phyloP scores from a whole-genome alignment of 2,329 filamentous ascomycete genomes.

The Pyrenochaeta sp. region DNA sequence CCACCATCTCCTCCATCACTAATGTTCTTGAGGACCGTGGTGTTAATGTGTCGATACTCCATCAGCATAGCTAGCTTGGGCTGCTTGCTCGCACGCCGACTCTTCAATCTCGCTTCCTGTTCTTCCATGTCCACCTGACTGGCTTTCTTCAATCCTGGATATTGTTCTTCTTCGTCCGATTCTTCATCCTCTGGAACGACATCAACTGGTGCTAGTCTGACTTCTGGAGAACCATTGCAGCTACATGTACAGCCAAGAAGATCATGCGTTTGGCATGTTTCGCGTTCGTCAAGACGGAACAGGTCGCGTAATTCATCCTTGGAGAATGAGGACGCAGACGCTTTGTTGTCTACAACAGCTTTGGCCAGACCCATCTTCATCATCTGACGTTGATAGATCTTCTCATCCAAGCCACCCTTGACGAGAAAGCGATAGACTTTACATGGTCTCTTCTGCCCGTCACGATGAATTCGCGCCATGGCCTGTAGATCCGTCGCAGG shows the following conservation, averaged over 20 bases:
- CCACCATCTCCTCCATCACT: not conserved
- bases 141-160: slow-evolving; percentile 44
- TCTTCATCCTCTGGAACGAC: slow-evolving; percentile 32
- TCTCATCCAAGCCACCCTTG: slow-evolving; percentile 74
- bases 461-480: slow-evolving; percentile 76
- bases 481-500: slow-evolving; percentile 76
- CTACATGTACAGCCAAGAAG: slow-evolving; percentile 69
- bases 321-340: slow-evolving; percentile 67
- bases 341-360: slow-evolving; percentile 73
- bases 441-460: slow-evolving; percentile 72
- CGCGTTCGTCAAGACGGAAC: slow-evolving; percentile 69
- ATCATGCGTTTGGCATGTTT: slow-evolving; percentile 72
- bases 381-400: slow-evolving; percentile 76
- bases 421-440: slow-evolving; percentile 74
- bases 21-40: slow-evolving; percentile 29
- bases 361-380: slow-evolving; percentile 75
- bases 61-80: slow-evolving; percentile 60
- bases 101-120: slow-evolving; percentile 53
- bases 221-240: slow-evolving; percentile 56
- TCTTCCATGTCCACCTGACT: slow-evolving; percentile 56
- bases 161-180: slow-evolving; percentile 30
- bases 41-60: slow-evolving; percentile 62
- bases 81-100: slow-evolving; percentile 43
- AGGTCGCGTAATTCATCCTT: slow-evolving; percentile 71
- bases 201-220: slow-evolving; percentile 19